Conservation (phyloP, 352 stramenopile genomes). For the Phytophthora cryptogea region DNA sequence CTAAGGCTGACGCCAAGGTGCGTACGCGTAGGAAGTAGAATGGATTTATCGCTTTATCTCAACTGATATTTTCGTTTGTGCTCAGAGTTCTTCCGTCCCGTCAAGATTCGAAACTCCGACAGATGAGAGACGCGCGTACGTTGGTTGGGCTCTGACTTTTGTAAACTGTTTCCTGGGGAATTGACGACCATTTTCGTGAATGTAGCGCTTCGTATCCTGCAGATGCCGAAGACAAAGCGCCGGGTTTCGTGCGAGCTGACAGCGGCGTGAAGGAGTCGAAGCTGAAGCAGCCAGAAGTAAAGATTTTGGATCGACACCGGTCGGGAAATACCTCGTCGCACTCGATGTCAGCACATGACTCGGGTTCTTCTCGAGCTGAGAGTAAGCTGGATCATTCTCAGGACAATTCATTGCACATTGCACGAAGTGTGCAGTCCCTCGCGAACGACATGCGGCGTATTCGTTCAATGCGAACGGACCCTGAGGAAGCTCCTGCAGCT, state of each 20-base stretch:
- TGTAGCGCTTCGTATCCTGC: slow-evolving; percentile 25
- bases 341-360: slow-evolving; percentile 21
- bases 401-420: slow-evolving; percentile 52
- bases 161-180: not conserved
- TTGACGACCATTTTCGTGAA: not conserved
- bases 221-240: slow-evolving; percentile 25
- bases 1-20: slow-evolving; percentile 27
- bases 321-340: slow-evolving; percentile 15
- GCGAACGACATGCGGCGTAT: slow-evolving; percentile 83
- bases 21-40: not conserved
- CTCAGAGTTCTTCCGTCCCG: slow-evolving; percentile 10
- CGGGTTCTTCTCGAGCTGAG: slow-evolving; percentile 38
- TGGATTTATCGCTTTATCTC: not conserved
- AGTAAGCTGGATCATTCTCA: slow-evolving; percentile 39
- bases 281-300: slow-evolving; percentile 69
- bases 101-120: slow-evolving; percentile 21
- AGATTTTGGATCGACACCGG: slow-evolving; percentile 52
- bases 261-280: slow-evolving; percentile 68
- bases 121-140: slow-evolving; percentile 46
- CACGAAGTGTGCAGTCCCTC: slow-evolving; percentile 79
- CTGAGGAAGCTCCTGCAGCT: slow-evolving; percentile 9
- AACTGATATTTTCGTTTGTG: not conserved
- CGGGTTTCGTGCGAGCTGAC: slow-evolving; percentile 4
- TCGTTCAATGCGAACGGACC: slow-evolving; percentile 55
- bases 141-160: not conserved